Evolutionary conservation across 169 alveolate species (phyloP).

Genomic region (Babesia sp.): DNA sequence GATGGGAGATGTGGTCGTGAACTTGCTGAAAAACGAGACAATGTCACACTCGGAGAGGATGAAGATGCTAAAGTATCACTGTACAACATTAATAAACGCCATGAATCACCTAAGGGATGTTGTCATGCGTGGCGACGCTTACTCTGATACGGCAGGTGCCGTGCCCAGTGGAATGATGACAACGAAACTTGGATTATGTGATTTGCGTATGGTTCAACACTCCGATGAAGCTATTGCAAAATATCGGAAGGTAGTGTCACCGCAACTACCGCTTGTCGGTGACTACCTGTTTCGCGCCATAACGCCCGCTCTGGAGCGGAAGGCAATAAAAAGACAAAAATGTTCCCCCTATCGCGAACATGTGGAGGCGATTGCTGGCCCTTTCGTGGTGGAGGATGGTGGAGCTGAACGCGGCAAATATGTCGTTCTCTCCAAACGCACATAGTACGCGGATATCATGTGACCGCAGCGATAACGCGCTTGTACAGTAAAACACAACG

Average conservation of each 20-base stretch:
- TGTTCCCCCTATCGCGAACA: slow-evolving; percentile 44
- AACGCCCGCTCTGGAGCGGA: slow-evolving; percentile 38
- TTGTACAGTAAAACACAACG: too few relatives aligned
- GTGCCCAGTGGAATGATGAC: slow-evolving; percentile 11
- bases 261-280: slow-evolving; percentile 68
- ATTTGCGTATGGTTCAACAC: slow-evolving; percentile 57
- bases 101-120: slow-evolving; percentile 35
- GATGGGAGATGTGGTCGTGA: slow-evolving; percentile 24
- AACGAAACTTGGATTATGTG: slow-evolving; percentile 49
- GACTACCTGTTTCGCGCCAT: slow-evolving; percentile 66
- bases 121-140: slow-evolving; percentile 16
- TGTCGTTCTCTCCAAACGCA: slow-evolving; percentile 14
- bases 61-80: slow-evolving; percentile 48
- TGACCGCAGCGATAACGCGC: too few relatives aligned
- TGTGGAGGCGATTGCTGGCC: slow-evolving; percentile 48
- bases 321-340: background rate
- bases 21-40: slow-evolving; percentile 10
- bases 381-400: slow-evolving; percentile 35
- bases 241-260: slow-evolving; percentile 49
- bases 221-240: slow-evolving; percentile 20
- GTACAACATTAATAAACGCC: slow-evolving; percentile 48
- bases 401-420: slow-evolving; percentile 31
- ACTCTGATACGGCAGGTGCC: background rate
- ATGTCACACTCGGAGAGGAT: slow-evolving; percentile 7
- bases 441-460: too few relatives aligned